Percentiles rank a stretch among this genome's conserved stretches.
Conservation (phyloP, 805 yeast species). For the Starmerella bacillaris region DNA sequence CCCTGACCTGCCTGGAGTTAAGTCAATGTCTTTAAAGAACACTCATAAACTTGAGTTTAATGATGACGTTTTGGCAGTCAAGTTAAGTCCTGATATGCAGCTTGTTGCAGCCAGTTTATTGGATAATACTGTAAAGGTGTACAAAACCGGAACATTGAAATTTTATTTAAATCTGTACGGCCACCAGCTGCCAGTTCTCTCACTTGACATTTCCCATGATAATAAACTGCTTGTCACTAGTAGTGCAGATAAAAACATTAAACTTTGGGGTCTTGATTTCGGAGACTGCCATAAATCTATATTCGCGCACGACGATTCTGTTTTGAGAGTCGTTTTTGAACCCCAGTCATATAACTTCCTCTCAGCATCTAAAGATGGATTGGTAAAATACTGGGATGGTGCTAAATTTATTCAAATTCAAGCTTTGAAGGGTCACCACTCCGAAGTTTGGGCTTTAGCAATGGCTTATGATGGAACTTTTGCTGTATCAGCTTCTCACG, state of each 20-base stretch:
- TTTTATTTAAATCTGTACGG: constrained; percentile 83
- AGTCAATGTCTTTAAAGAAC: constrained; percentile 46
- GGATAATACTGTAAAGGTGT: constrained; percentile 91
- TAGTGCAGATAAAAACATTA: constrained; percentile 92
- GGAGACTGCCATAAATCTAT: constrained; percentile 97
- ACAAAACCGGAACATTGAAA: constrained; percentile 71
- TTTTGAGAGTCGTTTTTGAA: constrained; percentile 70
- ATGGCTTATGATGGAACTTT: constrained; percentile 49
- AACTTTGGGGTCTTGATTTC: constrained; percentile 96
- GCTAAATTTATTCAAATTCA: constrained; percentile 90
- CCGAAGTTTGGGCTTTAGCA: constrained; percentile 88
- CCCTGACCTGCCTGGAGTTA: constrained; percentile 29
- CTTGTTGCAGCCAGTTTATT: constrained; percentile 66
- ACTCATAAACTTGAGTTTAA: constrained; percentile 65
- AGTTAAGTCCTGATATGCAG: constrained; percentile 61
- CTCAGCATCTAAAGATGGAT: constrained; percentile 74
- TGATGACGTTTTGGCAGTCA: constrained; percentile 71
- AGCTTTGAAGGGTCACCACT: constrained; percentile 67
- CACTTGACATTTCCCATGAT: constrained; percentile 79
- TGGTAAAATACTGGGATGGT: constrained; percentile 95
- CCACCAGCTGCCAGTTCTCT: constrained; percentile 85
- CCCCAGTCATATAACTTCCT: constrained; percentile 80
- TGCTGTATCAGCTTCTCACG: constrained; percentile 75
- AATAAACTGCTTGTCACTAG: constrained; percentile 77
- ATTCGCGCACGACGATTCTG: constrained; percentile 92